phyloP scores from a whole-genome alignment of 345 rosid genomes.

The Pistacia integerrima region DNA sequence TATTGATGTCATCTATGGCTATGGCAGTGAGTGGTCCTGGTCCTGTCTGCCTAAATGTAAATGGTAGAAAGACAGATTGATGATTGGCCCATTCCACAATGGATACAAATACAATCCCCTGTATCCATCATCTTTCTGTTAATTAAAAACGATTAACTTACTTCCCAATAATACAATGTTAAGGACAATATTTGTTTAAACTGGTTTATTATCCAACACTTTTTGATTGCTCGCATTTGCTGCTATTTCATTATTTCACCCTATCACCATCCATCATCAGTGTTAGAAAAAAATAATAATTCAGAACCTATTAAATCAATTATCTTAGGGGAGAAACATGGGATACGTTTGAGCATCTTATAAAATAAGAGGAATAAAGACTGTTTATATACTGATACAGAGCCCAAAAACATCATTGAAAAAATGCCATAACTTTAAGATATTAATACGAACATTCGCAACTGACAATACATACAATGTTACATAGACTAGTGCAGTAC shows the following conservation, averaged over 20 bases:
- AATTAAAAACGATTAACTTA: no score
- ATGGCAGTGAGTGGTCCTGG: constrained; percentile 19
- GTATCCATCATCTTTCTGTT: background rate
- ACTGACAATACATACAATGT: background rate
- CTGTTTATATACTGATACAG: background rate
- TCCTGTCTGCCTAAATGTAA: background rate
- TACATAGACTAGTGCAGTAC: no score
- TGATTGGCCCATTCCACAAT: background rate
- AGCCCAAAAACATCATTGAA: background rate
- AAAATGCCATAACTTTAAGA: background rate
- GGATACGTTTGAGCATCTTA: background rate
- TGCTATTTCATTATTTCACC: no score
- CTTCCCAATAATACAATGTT: no score
- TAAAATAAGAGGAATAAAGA: background rate
- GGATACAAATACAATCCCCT: background rate
- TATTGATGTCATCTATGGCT: background rate
- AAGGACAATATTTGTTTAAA: no score
- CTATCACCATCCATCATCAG: no score
- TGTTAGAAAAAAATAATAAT: background rate
- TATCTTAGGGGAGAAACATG: background rate
- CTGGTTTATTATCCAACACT: no score
- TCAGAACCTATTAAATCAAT: background rate
- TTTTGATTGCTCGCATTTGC: constrained; percentile 17
- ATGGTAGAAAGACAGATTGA: background rate
- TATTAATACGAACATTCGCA: background rate